Evolutionary conservation across 1,284 basidiomycete genomes (phyloP).

Genomic region (Puccinia novopanici): DNA sequence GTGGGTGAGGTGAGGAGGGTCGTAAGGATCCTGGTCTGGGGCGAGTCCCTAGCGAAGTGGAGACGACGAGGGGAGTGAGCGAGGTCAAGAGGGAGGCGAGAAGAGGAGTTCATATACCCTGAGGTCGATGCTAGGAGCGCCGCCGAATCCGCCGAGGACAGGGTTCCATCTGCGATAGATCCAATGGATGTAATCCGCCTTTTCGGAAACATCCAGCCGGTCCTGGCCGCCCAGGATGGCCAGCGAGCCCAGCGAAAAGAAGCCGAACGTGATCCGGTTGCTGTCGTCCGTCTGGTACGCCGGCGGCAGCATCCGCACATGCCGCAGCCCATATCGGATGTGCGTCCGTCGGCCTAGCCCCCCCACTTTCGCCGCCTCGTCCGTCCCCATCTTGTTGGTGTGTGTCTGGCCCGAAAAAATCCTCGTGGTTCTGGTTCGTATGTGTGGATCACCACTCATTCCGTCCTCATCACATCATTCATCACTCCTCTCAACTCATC

Average conservation of each 20-base stretch:
- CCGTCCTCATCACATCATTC: too few species aligned
- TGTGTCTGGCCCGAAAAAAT: too few species aligned
- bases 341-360: constrained; percentile 19
- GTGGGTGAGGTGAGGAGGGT: constrained; percentile 71
- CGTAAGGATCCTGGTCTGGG: constrained; percentile 62
- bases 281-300: constrained; percentile 47
- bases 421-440: too few species aligned
- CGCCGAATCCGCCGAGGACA: constrained; percentile 70
- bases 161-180: constrained; percentile 78
- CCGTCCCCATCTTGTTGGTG: neutral
- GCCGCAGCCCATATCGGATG: constrained; percentile 42
- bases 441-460: too few species aligned
- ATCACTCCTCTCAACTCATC: too few species aligned
- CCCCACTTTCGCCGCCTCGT: neutral
- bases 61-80: neutral
- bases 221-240: constrained; percentile 70
- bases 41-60: constrained; percentile 34
- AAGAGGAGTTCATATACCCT: constrained; percentile 52
- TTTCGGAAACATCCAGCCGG: constrained; percentile 64
- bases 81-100: neutral
- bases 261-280: constrained; percentile 73
- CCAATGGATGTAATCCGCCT: constrained; percentile 74
- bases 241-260: constrained; percentile 77
- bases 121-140: constrained; percentile 66
- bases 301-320: constrained; percentile 42